Percentiles rank a stretch among this genome's conserved stretches.
Conservation (phyloP, 768 basidiomycete species). For the Clitopilus hobsonii region DNA sequence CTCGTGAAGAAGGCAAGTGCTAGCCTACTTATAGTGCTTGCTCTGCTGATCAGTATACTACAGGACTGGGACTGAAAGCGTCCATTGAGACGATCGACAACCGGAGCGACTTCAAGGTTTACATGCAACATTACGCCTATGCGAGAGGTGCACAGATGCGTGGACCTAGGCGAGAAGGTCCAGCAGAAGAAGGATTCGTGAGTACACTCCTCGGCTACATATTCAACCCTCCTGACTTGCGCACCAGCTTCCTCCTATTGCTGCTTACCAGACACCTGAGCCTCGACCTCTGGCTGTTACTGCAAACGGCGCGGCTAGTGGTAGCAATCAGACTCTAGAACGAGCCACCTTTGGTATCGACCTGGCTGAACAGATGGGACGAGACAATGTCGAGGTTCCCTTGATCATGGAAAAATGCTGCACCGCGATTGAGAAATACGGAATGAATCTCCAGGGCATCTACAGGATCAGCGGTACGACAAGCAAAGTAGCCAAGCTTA, state of each 20-base stretch:
- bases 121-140: slow-evolving; percentile 97
- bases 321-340: slow-evolving; percentile 52
- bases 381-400: slow-evolving; percentile 89
- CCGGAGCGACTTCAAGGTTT: slow-evolving; percentile 89
- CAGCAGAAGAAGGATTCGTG: slow-evolving; percentile 90
- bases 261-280: too few species aligned
- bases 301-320: slow-evolving; percentile 26
- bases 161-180: slow-evolving; percentile 86
- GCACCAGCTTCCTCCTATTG: slow-evolving; percentile 59
- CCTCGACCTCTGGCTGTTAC: slow-evolving; percentile 23
- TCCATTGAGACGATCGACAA: slow-evolving; percentile 92
- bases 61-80: slow-evolving; percentile 73
- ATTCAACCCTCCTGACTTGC: slow-evolving; percentile 1
- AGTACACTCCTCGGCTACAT: slow-evolving; percentile 1
- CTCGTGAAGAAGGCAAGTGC: slow-evolving; percentile 62
- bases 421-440: slow-evolving; percentile 87
- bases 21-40: not conserved
- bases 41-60: slow-evolving; percentile 4
- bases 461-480: slow-evolving; percentile 92
- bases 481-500: slow-evolving; percentile 79
- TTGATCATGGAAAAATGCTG: slow-evolving; percentile 85
- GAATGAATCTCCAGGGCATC: slow-evolving; percentile 80
- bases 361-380: slow-evolving; percentile 87
- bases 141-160: slow-evolving; percentile 64
- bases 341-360: slow-evolving; percentile 91